Conservation (phyloP, 2,329 filamentous ascomycete genomes). For the Pleomassaria siparia region DNA sequence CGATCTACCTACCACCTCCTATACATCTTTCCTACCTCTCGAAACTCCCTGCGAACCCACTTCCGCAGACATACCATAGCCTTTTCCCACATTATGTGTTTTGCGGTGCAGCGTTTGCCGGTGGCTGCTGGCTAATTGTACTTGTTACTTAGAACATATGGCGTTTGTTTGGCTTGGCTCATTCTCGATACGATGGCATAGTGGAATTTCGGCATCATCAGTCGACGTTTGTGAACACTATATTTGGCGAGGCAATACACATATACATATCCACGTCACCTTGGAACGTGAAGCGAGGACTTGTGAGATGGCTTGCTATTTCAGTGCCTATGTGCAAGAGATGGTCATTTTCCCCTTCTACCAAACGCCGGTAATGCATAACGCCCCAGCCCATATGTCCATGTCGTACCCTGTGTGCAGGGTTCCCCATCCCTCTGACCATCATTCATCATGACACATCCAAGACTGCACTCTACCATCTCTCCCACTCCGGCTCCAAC, state of each 20-base stretch:
- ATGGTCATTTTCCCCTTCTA: too few species aligned
- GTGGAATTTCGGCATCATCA: too few species aligned
- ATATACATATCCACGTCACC: too few species aligned
- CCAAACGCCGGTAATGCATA: too few species aligned
- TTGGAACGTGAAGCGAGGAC: too few species aligned
- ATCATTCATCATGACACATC: not conserved
- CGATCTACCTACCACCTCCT: not conserved
- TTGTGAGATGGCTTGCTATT: too few species aligned
- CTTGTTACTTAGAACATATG: conserved; percentile 7
- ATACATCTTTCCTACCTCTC: not conserved
- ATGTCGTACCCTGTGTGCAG: not conserved
- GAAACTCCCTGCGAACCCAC: not conserved
- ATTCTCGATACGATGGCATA: not conserved
- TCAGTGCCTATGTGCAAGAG: too few species aligned
- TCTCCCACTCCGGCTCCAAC: conserved; percentile 37
- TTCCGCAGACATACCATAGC: not conserved
- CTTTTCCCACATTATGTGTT: not conserved
- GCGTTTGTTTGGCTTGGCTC: conserved; percentile 7
- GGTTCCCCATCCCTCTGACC: not conserved
- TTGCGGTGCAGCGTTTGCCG: not conserved
- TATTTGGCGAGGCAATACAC: too few species aligned
- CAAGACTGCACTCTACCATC: conserved; percentile 25
- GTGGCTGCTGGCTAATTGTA: conserved; percentile 5
- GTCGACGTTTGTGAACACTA: too few species aligned
- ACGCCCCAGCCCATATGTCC: too few species aligned